phyloP scores from a whole-genome alignment of 2,329 filamentous ascomycete genomes.

The Cladophialophora bantiana region DNA sequence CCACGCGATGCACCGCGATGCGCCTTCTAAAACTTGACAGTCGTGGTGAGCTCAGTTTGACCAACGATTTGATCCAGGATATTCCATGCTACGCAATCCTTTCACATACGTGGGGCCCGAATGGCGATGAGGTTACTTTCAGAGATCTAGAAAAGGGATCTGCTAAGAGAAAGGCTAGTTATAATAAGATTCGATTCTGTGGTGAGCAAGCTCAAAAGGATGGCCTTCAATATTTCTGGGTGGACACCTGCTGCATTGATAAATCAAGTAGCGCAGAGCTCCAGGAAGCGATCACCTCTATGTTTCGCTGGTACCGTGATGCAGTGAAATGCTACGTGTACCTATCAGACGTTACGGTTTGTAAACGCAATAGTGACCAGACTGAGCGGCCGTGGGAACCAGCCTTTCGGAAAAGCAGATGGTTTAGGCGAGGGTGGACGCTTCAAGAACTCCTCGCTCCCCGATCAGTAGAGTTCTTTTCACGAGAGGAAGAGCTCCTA shows the following conservation, averaged over 20 bases:
- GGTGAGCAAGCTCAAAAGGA: slow-evolving; percentile 3
- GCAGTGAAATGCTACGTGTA: neutral
- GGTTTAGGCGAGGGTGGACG: neutral
- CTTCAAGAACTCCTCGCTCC: neutral
- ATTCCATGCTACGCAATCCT: slow-evolving; percentile 2
- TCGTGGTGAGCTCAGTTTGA: neutral
- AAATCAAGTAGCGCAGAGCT: slow-evolving; percentile 3
- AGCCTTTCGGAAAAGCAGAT: slow-evolving; percentile 1
- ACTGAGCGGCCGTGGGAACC: neutral
- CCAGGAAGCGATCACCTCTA: neutral
- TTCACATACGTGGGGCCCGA: neutral
- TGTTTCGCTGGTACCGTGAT: slow-evolving; percentile 3
- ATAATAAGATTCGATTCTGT: slow-evolving; percentile 4
- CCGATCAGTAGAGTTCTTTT: slow-evolving; percentile 22
- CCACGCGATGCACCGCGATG: neutral
- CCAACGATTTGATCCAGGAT: neutral
- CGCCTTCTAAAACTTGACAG: slow-evolving; percentile 3
- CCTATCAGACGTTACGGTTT: neutral
- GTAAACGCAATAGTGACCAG: slow-evolving; percentile 2
- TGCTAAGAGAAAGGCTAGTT: neutral
- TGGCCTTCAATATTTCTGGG: neutral
- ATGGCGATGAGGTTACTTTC: slow-evolving; percentile 3
- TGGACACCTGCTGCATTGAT: neutral
- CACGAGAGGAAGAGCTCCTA: slow-evolving; percentile 10
- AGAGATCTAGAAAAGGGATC: slow-evolving; percentile 1